These are phyloP conservation scores for Apiospora marii DNA, from an alignment of 2,329 filamentous ascomycete species.

Conservation along the genomic window DNA sequence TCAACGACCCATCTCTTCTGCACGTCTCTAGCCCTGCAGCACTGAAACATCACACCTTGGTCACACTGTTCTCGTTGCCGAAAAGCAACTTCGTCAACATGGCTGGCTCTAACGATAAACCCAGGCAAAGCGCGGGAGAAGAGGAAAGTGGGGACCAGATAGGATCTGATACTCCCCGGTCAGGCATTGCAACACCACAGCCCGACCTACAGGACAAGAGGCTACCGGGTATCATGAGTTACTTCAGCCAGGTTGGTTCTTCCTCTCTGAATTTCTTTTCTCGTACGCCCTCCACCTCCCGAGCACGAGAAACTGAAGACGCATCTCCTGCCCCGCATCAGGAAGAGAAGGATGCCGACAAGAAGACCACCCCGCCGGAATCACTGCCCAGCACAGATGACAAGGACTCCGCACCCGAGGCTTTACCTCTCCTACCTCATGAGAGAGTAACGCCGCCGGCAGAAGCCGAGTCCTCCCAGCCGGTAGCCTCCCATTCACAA, in stretches of 20 bases:
- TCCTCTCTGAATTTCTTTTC: constrained; percentile 68
- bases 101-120: constrained; percentile 58
- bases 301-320: constrained; percentile 48
- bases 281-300: constrained; percentile 48
- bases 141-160: constrained; percentile 80
- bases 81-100: constrained; percentile 36
- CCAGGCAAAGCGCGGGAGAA: constrained; percentile 65
- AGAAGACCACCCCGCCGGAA: constrained; percentile 29
- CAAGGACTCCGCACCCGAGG: constrained; percentile 37
- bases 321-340: constrained; percentile 45
- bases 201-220: constrained; percentile 95
- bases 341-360: constrained; percentile 42
- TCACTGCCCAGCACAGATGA: constrained; percentile 34
- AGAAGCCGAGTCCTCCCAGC: constrained; percentile 41
- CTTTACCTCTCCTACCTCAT: constrained; percentile 48
- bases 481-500: constrained; percentile 39
- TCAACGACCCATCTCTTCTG: constrained; percentile 18
- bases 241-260: constrained; percentile 99
- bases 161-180: constrained; percentile 86
- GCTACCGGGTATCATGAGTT: constrained; percentile 94
- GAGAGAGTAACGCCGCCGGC: constrained; percentile 46
- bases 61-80: constrained; percentile 13
- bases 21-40: constrained; percentile 14
- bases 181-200: constrained; percentile 90
- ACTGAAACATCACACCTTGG: constrained; percentile 20